Conservation (phyloP, 2,329 filamentous ascomycete genomes). For the Neoscytalidium dimidiatum region DNA sequence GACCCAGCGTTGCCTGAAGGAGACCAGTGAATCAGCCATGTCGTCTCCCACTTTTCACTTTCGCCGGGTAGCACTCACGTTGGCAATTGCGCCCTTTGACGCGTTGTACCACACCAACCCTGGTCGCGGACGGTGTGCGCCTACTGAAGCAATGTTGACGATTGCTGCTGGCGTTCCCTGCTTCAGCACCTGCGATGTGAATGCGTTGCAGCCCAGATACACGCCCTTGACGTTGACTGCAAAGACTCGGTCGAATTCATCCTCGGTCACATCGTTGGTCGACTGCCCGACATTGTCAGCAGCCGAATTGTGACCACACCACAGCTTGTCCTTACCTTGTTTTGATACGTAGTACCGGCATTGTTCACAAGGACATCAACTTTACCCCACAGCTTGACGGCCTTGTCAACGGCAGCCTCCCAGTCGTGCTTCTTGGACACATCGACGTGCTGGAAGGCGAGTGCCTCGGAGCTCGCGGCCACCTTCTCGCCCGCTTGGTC, state of each 20-base stretch:
- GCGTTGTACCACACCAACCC: constrained; percentile 72
- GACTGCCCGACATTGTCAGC: constrained; percentile 35
- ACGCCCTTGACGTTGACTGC: constrained; percentile 70
- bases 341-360: constrained; percentile 58
- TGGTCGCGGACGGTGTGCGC: constrained; percentile 61
- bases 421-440: constrained; percentile 58
- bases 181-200: constrained; percentile 63
- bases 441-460: constrained; percentile 47
- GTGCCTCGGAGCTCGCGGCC: constrained; percentile 46
- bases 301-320: not conserved
- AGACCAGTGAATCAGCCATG: not conserved
- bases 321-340: constrained; percentile 27
- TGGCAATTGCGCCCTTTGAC: constrained; percentile 66
- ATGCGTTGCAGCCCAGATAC: constrained; percentile 60
- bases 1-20: constrained; percentile 60
- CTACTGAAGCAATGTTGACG: constrained; percentile 67
- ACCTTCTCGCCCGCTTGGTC: constrained; percentile 52
- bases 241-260: constrained; percentile 68
- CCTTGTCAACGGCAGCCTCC: constrained; percentile 55
- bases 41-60: not conserved
- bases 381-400: constrained; percentile 54
- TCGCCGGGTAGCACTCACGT: constrained; percentile 39
- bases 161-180: constrained; percentile 61
- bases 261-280: constrained; percentile 63
- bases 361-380: constrained; percentile 65